Conservation (phyloP, 768 basidiomycete genomes). For the Lyophyllum decastes region DNA sequence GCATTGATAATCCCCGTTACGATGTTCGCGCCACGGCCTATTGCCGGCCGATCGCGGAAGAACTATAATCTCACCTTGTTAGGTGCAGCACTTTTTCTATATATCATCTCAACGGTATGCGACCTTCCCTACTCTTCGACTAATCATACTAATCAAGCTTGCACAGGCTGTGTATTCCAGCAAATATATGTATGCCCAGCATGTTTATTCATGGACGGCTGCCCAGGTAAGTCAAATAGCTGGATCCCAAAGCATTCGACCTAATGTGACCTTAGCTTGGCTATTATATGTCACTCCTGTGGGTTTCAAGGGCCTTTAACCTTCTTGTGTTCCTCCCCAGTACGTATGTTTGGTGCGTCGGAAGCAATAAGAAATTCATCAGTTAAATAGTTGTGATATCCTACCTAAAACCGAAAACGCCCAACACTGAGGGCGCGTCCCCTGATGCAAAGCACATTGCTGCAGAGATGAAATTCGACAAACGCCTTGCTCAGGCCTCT, state of each 20-base stretch:
- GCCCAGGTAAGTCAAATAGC: conserved; percentile 40
- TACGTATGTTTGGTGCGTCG: conserved; percentile 31
- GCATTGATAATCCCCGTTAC: conserved; percentile 64
- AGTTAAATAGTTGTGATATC: conserved; percentile 52
- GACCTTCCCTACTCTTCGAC: not conserved
- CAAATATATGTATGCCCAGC: conserved; percentile 79
- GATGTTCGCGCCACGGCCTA: conserved; percentile 63
- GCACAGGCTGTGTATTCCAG: conserved; percentile 66
- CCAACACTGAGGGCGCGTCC: conserved; percentile 22
- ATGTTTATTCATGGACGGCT: conserved; percentile 69
- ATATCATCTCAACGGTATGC: conserved; percentile 65
- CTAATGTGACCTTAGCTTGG: conserved; percentile 47
- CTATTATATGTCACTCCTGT: conserved; percentile 74
- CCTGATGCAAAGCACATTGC: conserved; percentile 47
- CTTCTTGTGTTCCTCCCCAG: conserved; percentile 70
- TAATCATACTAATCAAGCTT: conserved; percentile 4
- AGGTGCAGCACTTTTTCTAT: conserved; percentile 62
- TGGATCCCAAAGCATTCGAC: not conserved
- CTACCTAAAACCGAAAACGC: conserved; percentile 56
- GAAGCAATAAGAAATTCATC: not conserved
- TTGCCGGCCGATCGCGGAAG: conserved; percentile 40
- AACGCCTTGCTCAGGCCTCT: conserved; percentile 62
- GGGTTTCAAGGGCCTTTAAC: conserved; percentile 63
- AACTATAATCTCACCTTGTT: conserved; percentile 79
- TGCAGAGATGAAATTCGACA: conserved; percentile 69